Evolutionary conservation across 768 basidiomycete genomes (phyloP).

Genomic region (Xerocomus spinulosus): DNA sequence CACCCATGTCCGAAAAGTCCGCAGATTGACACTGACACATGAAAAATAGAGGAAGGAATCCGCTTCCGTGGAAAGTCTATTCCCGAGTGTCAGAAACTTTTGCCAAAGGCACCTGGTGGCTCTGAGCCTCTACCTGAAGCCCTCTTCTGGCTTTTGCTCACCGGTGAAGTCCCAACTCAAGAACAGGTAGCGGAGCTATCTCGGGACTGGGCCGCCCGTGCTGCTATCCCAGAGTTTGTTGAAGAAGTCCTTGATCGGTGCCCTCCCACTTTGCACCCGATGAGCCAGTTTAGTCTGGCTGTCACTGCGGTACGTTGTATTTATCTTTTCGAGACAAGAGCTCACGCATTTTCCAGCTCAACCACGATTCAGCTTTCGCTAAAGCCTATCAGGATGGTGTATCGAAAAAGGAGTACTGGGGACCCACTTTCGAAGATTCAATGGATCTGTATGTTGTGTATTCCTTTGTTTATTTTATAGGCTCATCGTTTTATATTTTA

Average conservation of each 20-base stretch:
- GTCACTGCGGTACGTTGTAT: constrained; percentile 73
- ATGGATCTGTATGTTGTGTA: constrained; percentile 67
- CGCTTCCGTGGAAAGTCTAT: constrained; percentile 97
- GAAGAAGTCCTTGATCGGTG: constrained; percentile 94
- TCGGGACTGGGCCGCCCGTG: constrained; percentile 92
- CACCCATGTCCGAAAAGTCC: background rate
- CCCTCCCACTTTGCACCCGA: constrained; percentile 91
- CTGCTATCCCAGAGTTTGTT: constrained; percentile 89
- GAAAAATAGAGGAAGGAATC: constrained; percentile 80
- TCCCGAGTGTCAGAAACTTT: constrained; percentile 78
- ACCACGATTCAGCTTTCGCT: constrained; percentile 95
- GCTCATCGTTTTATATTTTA: constrained; percentile 27
- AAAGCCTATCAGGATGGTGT: constrained; percentile 91
- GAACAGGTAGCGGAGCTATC: constrained; percentile 86
- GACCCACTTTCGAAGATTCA: constrained; percentile 82
- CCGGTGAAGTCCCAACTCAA: constrained; percentile 88
- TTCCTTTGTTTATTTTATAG: background rate
- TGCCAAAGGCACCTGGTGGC: constrained; percentile 87
- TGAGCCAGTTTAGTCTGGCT: constrained; percentile 97
- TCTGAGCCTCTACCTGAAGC: constrained; percentile 89
- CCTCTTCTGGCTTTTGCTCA: constrained; percentile 94
- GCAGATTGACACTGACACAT: background rate
- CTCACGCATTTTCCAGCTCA: constrained; percentile 46
- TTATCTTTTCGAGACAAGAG: background rate
- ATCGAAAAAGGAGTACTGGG: constrained; percentile 96